Conservation (phyloP, 352 stramenopile species). For the Plasmopara viticola region DNA sequence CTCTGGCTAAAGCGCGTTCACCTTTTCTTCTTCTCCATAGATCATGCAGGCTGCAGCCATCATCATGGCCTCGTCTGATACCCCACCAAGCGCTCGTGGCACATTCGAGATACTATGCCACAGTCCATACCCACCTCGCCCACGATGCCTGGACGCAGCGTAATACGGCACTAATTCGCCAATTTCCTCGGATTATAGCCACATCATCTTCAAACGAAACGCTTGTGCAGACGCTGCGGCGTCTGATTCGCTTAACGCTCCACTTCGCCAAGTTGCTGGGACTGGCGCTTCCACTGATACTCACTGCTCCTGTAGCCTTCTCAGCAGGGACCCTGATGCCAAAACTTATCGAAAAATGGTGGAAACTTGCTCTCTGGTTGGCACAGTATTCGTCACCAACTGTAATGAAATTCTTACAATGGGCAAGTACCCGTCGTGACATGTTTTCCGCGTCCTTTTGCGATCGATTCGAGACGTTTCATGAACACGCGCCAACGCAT, state of each 20-base stretch:
- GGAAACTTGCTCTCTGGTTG: constrained; percentile 52
- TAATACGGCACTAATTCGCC: constrained; percentile 15
- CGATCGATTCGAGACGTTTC: constrained; percentile 86
- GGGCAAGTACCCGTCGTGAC: constrained; percentile 91
- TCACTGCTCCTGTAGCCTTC: constrained; percentile 37
- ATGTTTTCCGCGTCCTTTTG: constrained; percentile 90
- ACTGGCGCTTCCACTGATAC: constrained; percentile 40
- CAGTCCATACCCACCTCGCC: constrained; percentile 7
- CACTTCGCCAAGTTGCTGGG: constrained; percentile 59
- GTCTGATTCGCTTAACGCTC: constrained; percentile 39
- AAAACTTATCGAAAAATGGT: constrained; percentile 48
- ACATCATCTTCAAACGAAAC: constrained; percentile 14
- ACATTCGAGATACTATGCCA: constrained; percentile 5
- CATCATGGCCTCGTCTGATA: constrained; percentile 16
- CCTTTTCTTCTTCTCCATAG: constrained; percentile 1
- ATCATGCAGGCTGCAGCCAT: constrained; percentile 3
- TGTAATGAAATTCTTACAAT: constrained; percentile 95
- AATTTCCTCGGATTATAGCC: constrained; percentile 25
- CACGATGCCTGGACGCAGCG: constrained; percentile 17
- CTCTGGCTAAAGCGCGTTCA: constrained; percentile 1
- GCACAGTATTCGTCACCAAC: constrained; percentile 76
- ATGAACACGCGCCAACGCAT: constrained; percentile 85
- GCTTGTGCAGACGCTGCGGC: constrained; percentile 29
- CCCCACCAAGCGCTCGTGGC: constrained; percentile 19
- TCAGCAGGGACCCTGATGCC: constrained; percentile 16